Evolutionary conservation across 371 early-diverging fungal genomes (phyloP), one percentile per base, ranked within the genome.

Genomic region (Mortierella sp.): DNA sequence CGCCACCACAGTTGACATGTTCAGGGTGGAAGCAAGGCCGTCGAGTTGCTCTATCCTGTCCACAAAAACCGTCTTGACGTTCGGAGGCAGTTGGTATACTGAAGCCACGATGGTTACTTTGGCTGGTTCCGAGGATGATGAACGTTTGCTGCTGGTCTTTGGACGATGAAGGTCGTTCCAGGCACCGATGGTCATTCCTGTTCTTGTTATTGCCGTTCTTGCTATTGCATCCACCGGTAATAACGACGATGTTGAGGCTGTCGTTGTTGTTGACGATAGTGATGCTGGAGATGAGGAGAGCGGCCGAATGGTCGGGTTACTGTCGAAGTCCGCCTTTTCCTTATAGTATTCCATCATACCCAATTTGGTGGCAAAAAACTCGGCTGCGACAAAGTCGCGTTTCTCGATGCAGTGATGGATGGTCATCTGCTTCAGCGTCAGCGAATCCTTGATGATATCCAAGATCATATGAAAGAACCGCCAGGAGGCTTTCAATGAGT

Each of bases 31-130:
- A n/a, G 65, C 14, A 23, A 71, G 14, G 15, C 6, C 17, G 8
- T 50, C 47, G 1, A 71, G 34, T 28, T 54, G 44, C 0, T 55
- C 43, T 0, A 26, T 37, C 14, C 51, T 39, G 32, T 60, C 49
- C n/a, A 71, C 65, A n/a, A 71, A 37, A 0, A 60, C 32, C 9
- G 51, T 15, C 26, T 42, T 23, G 4, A 43, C 34, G 6, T 43
- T 26, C 1, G 0, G 21, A 21, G 72, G 52, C 24, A 71, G 56
- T 14, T 49, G 31, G 39, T 59, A 71, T n/a, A 54, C 14, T 8
- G 69, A 46, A 23, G 19, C 15, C 7, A 11, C 4, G 5, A 34
- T 17, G 14, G 7, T 14, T 11, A 4, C 28, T 24, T 15, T 12
- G 5, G 11, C n/a, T 46, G 26, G 48, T 9, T 12, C 17, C n/a